Evolutionary conservation across 768 basidiomycete species (phyloP).

Genomic region (Kwoniella bestiolae): DNA sequence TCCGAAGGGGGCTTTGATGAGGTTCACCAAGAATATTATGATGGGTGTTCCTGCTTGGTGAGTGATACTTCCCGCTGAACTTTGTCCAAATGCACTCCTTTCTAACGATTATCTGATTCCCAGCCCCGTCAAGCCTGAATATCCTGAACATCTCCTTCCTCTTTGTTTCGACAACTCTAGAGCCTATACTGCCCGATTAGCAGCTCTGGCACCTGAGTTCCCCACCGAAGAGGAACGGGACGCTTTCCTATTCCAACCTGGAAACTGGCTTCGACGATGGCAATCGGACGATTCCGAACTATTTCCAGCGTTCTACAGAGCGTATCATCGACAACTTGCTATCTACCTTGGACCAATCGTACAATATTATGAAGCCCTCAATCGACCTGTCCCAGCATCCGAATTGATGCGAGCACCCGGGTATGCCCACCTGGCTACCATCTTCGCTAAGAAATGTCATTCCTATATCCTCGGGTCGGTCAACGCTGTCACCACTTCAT

Average conservation of each 20-base stretch:
- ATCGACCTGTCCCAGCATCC: conserved; percentile 42
- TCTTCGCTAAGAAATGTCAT: conserved; percentile 60
- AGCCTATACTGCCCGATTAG: conserved; percentile 48
- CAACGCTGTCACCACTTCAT: conserved; percentile 60
- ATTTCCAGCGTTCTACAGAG: conserved; percentile 61
- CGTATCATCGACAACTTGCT: conserved; percentile 60
- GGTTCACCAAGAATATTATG: conserved; percentile 50
- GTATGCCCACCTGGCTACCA: conserved; percentile 59
- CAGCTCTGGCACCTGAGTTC: conserved; percentile 39
- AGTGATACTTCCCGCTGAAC: conserved; percentile 3
- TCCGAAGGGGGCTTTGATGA: conserved; percentile 55
- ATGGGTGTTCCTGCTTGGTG: conserved; percentile 30
- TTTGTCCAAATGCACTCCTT: not conserved
- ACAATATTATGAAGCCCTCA: conserved; percentile 38
- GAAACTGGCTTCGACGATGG: conserved; percentile 61
- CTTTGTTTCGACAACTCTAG: conserved; percentile 55
- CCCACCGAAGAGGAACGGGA: conserved; percentile 43
- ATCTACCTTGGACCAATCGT: conserved; percentile 50
- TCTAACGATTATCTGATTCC: not conserved
- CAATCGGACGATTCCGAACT: conserved; percentile 61
- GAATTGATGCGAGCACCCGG: conserved; percentile 58
- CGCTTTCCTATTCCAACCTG: conserved; percentile 56
- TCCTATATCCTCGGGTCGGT: conserved; percentile 61
- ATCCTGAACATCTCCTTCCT: conserved; percentile 53
- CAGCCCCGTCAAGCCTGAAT: conserved; percentile 30